Evolutionary conservation across 768 basidiomycete genomes (phyloP).

Genomic region (Pleurotus platypus): DNA sequence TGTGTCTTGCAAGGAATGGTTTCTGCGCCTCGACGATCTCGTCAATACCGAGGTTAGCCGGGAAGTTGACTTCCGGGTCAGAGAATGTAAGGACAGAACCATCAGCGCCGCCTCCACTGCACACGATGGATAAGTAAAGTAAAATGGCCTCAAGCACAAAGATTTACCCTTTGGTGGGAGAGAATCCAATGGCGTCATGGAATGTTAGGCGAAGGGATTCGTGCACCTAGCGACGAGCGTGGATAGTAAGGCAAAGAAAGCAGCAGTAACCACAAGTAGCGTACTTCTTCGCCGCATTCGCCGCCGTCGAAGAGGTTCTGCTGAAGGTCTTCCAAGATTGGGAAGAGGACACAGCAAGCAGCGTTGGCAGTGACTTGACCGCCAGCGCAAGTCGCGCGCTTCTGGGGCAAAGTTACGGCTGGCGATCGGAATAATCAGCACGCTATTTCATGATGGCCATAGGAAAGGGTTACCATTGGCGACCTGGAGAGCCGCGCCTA

Average conservation of each 20-base stretch:
- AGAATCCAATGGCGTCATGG: conserved; percentile 44
- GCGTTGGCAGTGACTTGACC: conserved; percentile 24
- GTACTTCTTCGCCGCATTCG: conserved; percentile 26
- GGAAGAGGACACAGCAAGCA: conserved; percentile 23
- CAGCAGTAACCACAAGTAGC: not conserved
- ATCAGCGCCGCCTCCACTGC: conserved; percentile 41
- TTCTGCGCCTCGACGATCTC: conserved; percentile 34
- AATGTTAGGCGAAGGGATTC: conserved; percentile 31
- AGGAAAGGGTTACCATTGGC: not conserved
- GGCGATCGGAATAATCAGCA: not conserved
- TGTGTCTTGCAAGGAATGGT: conserved; percentile 29
- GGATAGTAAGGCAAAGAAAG: not conserved
- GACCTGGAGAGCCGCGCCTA: not conserved
- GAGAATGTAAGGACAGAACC: conserved; percentile 47
- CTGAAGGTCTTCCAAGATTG: conserved; percentile 19
- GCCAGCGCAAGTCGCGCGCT: conserved; percentile 23
- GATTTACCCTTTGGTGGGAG: conserved; percentile 26
- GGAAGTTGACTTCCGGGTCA: conserved; percentile 36
- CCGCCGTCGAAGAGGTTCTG: conserved; percentile 23
- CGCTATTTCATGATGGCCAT: not conserved
- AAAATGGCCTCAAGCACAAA: not conserved
- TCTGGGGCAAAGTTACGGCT: conserved; percentile 2
- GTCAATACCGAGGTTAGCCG: conserved; percentile 40
- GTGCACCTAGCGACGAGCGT: conserved; percentile 13
- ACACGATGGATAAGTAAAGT: not conserved